Base-by-base conservation (phyloP, 495 filamentous ascomycete species). In the Neurospora hispaniola region DNA sequence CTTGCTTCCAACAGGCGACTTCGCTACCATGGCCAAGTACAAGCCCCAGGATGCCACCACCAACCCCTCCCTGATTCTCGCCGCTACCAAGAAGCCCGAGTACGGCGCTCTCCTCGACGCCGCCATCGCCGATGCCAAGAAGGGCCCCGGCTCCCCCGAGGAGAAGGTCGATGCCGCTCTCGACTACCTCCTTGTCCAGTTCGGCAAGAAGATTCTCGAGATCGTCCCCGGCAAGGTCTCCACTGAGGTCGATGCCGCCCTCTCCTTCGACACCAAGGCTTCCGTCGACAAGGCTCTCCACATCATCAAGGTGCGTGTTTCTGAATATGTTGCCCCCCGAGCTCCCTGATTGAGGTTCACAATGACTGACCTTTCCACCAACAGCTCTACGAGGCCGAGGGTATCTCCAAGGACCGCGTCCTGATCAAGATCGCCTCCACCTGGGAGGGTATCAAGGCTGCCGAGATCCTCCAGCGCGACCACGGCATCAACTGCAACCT, bases 41-140 rank as follows among this genome's bases (percentile, higher is more conserved):
- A 96, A 97, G 89, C 96, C 96, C 72, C 94, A 98, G 89, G 96
- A 99, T 92, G 96, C 94, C 79, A 98, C 94, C 80, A 99, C 96
- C 83, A 99, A 99, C 88, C 96, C 96, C 46, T 98, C 96, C 75
- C 88, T 99, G 79, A 98, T 99, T 84, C 89, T 99, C 80, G 94
- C 93, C 77, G 96, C 96, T 72, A 93, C 96, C 81, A 97, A 99
- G 89, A 99, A 98, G 89, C 80, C 92, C 80, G 94, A 97, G 82
- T 99, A 99, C 82, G 94, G 94, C 78, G 88, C 90, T 79, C 86
- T 99, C 73, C 94, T 98, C 79, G 94, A 99, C 78, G 84, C 87
- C 68, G 94, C 96, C 73, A 88, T 97, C 77, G 89, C 84, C 73
- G 92, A 94, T 81, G 96, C 93, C 79, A 98, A 97, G 90, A 76